phyloP scores from a whole-genome alignment of 768 basidiomycete genomes.

The Cystobasidium tubakii region DNA sequence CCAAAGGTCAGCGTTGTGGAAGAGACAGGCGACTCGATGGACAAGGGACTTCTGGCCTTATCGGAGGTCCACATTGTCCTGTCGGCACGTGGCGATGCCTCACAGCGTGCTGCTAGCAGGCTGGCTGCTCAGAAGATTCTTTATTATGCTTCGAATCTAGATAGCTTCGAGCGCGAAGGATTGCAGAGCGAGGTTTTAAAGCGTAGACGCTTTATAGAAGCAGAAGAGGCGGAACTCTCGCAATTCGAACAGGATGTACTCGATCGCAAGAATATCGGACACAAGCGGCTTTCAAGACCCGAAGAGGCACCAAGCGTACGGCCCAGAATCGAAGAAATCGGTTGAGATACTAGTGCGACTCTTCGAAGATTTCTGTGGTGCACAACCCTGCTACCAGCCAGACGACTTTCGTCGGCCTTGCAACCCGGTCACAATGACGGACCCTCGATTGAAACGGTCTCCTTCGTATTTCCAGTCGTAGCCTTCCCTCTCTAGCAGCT shows the following conservation, averaged over 20 bases:
- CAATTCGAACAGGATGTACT: neutral
- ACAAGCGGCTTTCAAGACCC: neutral
- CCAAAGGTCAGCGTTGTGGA: neutral
- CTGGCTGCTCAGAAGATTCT: conserved; percentile 25
- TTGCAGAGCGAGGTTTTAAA: neutral
- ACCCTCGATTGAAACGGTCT: conserved; percentile 21
- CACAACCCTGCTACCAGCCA: conserved; percentile 1
- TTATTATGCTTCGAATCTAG: conserved; percentile 27
- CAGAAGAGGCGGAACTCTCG: neutral
- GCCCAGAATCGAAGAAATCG: conserved; percentile 10
- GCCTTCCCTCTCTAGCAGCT: conserved; percentile 43
- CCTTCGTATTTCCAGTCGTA: conserved; percentile 35
- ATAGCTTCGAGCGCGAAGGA: neutral
- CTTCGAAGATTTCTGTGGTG: too few relatives aligned
- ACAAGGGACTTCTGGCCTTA: conserved; percentile 21
- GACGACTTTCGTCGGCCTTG: conserved; percentile 29
- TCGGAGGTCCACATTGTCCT: conserved; percentile 6
- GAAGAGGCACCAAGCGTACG: neutral
- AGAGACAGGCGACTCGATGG: neutral
- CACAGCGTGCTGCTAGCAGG: neutral
- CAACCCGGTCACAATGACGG: conserved; percentile 20
- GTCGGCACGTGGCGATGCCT: neutral
- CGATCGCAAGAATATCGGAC: neutral
- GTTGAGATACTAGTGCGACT: neutral
- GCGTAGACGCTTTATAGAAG: neutral